Percentiles rank a stretch among this genome's conserved stretches.
These are phyloP conservation scores for Trypanosoma avium DNA, from an alignment of 208 protist species.

Conservation along the genomic window DNA sequence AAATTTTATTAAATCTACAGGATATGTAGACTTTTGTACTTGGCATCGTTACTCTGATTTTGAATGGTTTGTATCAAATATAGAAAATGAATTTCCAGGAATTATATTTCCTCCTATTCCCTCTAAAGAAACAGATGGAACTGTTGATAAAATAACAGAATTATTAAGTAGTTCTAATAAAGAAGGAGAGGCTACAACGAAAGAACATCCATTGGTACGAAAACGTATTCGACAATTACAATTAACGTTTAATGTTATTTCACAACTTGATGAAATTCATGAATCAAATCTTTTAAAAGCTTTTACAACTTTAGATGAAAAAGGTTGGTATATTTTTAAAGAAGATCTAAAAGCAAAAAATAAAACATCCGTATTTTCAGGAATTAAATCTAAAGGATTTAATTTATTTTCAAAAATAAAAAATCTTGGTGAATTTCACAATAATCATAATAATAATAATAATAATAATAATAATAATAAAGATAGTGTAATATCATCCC, in stretches of 20 bases:
- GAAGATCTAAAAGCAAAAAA: constrained; percentile 7
- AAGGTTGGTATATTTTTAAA: constrained; percentile 19
- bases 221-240: constrained; percentile 31
- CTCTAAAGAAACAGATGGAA: constrained; percentile 32
- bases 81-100: constrained; percentile 32
- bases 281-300: constrained; percentile 26
- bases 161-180: constrained; percentile 14
- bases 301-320: constrained; percentile 34
- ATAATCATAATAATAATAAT: not conserved
- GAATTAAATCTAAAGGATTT: constrained; percentile 16
- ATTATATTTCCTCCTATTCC: constrained; percentile 38
- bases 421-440: not conserved
- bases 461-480: too few relatives aligned
- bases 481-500: not conserved
- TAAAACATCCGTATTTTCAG: constrained; percentile 19
- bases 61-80: constrained; percentile 29
- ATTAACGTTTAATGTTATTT: constrained; percentile 28
- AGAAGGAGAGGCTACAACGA: constrained; percentile 1
- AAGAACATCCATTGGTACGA: constrained; percentile 21
- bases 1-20: constrained; percentile 26
- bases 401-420: constrained; percentile 21
- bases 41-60: constrained; percentile 44
- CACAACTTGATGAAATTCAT: constrained; percentile 25
- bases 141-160: constrained; percentile 33
- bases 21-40: constrained; percentile 38